phyloP scores from a whole-genome alignment of 768 basidiomycete genomes.

The Tylopilus sp. region DNA sequence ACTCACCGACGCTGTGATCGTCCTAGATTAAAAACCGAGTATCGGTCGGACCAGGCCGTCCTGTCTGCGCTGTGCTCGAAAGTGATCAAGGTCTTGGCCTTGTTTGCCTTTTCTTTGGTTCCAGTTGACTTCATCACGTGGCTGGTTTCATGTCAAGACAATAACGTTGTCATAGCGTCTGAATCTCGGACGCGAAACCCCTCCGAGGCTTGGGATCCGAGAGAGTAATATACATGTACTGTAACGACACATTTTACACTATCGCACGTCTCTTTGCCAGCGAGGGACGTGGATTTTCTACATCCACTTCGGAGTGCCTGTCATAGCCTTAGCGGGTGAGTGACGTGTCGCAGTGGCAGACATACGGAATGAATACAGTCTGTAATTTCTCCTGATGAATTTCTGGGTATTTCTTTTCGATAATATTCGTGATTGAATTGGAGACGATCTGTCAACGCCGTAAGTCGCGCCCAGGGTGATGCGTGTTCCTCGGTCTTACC shows the following conservation, averaged over 20 bases:
- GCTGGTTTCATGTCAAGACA: slow-evolving; percentile 7
- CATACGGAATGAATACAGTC: slow-evolving; percentile 59
- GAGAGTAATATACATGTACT: not conserved
- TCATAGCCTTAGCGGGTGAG: slow-evolving; percentile 1
- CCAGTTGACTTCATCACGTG: slow-evolving; percentile 50
- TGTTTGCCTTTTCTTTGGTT: slow-evolving; percentile 46
- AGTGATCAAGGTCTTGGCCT: slow-evolving; percentile 7
- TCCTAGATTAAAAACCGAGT: slow-evolving; percentile 13
- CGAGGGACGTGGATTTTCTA: slow-evolving; percentile 19
- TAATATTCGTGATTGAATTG: slow-evolving; percentile 54
- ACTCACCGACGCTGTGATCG: slow-evolving; percentile 14
- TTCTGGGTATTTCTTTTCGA: slow-evolving; percentile 60
- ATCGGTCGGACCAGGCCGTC: slow-evolving; percentile 22
- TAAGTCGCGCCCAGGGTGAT: slow-evolving; percentile 1
- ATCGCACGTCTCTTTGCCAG: slow-evolving; percentile 19
- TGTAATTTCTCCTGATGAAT: slow-evolving; percentile 62
- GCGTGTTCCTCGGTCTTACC: slow-evolving; percentile 39
- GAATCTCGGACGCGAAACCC: not conserved
- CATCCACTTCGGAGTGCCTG: slow-evolving; percentile 27
- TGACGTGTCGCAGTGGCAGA: slow-evolving; percentile 7
- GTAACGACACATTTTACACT: slow-evolving; percentile 4
- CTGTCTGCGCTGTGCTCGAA: slow-evolving; percentile 1
- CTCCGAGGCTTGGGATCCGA: not conserved
- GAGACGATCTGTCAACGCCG: slow-evolving; percentile 57
- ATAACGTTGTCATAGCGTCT: slow-evolving; percentile 13